Base-by-base conservation (phyloP, 345 rosid species). In the Eucalyptus erythrocorys region DNA sequence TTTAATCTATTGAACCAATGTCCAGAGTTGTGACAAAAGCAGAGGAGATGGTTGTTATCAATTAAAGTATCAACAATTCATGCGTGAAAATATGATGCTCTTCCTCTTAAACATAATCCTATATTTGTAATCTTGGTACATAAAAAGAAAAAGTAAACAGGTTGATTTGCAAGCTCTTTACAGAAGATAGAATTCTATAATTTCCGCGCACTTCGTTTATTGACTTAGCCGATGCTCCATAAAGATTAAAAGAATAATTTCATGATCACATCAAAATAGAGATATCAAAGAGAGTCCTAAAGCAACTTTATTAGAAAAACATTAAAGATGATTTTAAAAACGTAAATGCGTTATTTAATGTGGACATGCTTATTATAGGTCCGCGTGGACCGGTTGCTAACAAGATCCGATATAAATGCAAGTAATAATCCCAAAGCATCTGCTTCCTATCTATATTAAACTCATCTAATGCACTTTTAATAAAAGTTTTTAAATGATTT, bases 1-100 rank as follows among this genome's bases (percentile, higher is more conserved):
- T n/a, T n/a, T n/a, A 2, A n/a, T n/a, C 1, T 64, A 3, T 15
- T 1, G 3, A 64, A n/a, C 40, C 76, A 0, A 64, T n/a, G 21
- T 64, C 37, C 76, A 64, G 7, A 64, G 21, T n/a, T 16, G 11
- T 15, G 76, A n/a, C n/a, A 40, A n/a, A 64, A 64, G 40, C 0
- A 15, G 6, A 64, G 21, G 21, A n/a, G 37, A 64, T 64, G 76
- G 37, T 64, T 64, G 34, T 64, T 64, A 64, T 64, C 40, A n/a
- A 64, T n/a, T 64, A 64, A 64, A n/a, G 9, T 64, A 64, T 64
- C 10, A 34, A 15, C 40, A 14, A n/a, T n/a, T 64, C 21, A n/a
- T 64, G 76, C 6, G 10, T 1, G 5, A 64, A 64, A 64, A 40
- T 15, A n/a, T n/a, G 34, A n/a, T n/a, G 76, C 37, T 64, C 40